Evolutionary conservation across 139 green algal genomes (phyloP), one percentile per base, ranked within the genome.

Genomic region (Tetradesmus lagerheimii): DNA sequence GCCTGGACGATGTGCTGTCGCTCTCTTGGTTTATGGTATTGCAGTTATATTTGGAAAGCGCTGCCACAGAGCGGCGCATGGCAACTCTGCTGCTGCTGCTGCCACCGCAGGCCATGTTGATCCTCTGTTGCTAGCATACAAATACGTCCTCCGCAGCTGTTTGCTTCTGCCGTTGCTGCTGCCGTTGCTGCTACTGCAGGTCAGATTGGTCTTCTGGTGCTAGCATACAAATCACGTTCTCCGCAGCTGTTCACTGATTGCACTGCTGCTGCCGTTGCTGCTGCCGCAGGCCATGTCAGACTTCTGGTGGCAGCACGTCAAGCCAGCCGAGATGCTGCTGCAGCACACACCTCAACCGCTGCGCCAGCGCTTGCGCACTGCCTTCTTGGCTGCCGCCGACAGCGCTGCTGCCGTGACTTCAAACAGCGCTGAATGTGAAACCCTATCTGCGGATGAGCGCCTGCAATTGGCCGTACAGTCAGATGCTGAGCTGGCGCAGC

Each of bases 301-400:
- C 80, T 91, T 89, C 53, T 91, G 88, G 88, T 91, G 88, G 88
- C 66, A n/a, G 9, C 80, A 88, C 50, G 66, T 89, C 8, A 29
- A 74, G 15, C 80, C 88, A 1, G 88, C 88, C 0, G 53, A 86
- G 76, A 45, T 89, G 16, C 14, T 31, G 66, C 53, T 91, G 27
- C 38, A 89, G n/a, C 80, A 82, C 76, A 25, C 83, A 37, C 4
- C 80, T 27, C 16, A 41, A 4, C 37, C 34, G 76, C 35, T n/a
- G 9, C 76, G 57, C 57, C 57, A 71, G 57, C 57, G 57, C 12
- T 1, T 71, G 12, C 23, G 8, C 0, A 23, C 31, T 6, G 76
- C 76, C 35, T 45, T 18, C 37, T 11, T 29, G 6, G 11, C 12
- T 82, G 76, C 37, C 37, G 76, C 8, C 53, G 6, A 75, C 67